phyloP scores from a whole-genome alignment of 192 early-diverging fungal species.

The Powellomyces hirtus region DNA sequence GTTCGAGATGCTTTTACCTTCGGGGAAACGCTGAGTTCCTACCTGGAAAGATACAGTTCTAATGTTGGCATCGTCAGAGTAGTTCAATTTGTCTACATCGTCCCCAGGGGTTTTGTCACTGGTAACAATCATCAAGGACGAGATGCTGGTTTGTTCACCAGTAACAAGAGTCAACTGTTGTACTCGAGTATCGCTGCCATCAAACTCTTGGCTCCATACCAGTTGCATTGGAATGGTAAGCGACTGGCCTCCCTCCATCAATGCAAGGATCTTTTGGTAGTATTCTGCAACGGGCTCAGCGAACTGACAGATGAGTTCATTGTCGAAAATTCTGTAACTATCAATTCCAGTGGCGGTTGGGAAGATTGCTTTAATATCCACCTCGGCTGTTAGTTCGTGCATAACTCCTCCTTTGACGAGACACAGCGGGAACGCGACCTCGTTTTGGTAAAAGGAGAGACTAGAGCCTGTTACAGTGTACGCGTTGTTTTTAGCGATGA shows the following conservation, averaged over 20 bases:
- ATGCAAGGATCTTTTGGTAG: conserved; percentile 7
- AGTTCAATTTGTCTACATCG: conserved; percentile 6
- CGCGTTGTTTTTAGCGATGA: neutral
- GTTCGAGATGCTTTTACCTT: conserved; percentile 5
- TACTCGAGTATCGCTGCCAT: neutral
- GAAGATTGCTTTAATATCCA: neutral
- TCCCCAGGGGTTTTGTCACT: neutral
- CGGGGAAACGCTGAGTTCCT: neutral
- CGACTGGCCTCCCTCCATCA: conserved; percentile 1
- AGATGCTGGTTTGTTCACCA: conserved; percentile 4
- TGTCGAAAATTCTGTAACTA: neutral
- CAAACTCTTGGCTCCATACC: conserved; percentile 10
- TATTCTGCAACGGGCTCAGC: conserved; percentile 10
- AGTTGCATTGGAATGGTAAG: conserved; percentile 11
- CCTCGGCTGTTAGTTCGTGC: neutral
- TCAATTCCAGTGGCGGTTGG: neutral
- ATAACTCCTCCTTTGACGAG: conserved; percentile 9
- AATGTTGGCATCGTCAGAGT: neutral
- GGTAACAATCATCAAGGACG: neutral
- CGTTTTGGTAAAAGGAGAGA: conserved; percentile 1
- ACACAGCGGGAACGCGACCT: conserved; percentile 5
- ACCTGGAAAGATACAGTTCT: conserved; percentile 8
- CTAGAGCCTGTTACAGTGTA: neutral
- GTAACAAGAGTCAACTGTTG: conserved; percentile 8
- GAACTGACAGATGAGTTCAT: conserved; percentile 16